Base-by-base conservation (phyloP, 2,329 filamentous ascomycete genomes). In the Arthrinium puccinioides region DNA sequence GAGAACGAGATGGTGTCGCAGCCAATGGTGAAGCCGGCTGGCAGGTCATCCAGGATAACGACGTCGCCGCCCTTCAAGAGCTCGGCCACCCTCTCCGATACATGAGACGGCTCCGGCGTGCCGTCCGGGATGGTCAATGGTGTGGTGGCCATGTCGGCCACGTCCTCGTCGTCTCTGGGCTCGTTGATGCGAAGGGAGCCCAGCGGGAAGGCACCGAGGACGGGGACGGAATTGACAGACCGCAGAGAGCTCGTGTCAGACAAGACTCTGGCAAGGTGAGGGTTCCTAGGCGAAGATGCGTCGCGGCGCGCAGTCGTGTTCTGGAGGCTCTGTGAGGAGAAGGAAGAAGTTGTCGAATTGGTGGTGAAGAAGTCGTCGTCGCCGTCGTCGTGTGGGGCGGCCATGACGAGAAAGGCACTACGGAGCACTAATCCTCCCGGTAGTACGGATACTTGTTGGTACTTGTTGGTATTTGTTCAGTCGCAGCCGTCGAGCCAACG, bases 1-100 rank as follows among this genome's bases (percentile, higher is more conserved):
- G 63, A 68, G 43, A 75, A 65, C 2, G 68, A 67, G 31, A 69
- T 52, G 3, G 65, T 59, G 47, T 79, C 74, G 46, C 70, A 73
- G 30, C 74, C 74, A 14, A 81, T 56, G 3, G 65, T 70, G 39
- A 72, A 71, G 25, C 62, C 55, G 2, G 63, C 54, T 1, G 74
- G 73, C 9, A 80, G 55, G 38, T 68, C 67, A 23, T 75, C 55
- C 20, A 78, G 52, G 9, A 78, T 54, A 38, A 79, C 60, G 15
- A 71, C 62, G 44, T 79, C 75, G 9, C 70, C 69, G 2, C 61
- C 37, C 9, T 35, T 37, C 4, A 44, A 37, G 21, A 44, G 59
- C 4, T 55, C 52, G 38, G 61, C 48, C 14, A 44, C 41, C 25
- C 62, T 24, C 13, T 44, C 36, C 40, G 42, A 43, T 46, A 36